Conservation (phyloP, 345 rosid species). For the Microthlaspi erraticum region DNA sequence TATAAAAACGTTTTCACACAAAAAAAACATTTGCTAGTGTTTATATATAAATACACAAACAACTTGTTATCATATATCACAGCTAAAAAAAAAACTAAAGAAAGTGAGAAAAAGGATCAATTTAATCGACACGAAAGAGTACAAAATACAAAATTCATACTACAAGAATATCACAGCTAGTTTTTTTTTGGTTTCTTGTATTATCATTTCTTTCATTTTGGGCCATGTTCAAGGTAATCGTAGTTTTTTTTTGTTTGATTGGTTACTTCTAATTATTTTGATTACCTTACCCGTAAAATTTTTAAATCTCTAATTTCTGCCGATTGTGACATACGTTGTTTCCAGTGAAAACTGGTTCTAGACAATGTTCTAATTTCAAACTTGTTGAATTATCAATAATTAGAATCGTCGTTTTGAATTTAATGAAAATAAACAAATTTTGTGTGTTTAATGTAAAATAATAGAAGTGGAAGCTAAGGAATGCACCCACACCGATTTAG, state of each 20-base stretch:
- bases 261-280: no score
- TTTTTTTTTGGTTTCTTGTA: slow-evolving; percentile 31
- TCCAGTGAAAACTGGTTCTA: background rate
- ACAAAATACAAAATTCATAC: background rate
- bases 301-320: background rate
- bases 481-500: slow-evolving; percentile 16
- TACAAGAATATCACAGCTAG: slow-evolving; percentile 6
- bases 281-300: background rate
- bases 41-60: background rate
- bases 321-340: background rate
- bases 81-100: background rate
- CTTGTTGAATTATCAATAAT: background rate
- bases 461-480: slow-evolving; percentile 30
- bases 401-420: background rate
- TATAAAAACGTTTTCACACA: background rate
- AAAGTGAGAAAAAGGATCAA: background rate
- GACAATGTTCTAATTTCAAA: background rate
- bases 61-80: slow-evolving; percentile 4
- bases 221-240: slow-evolving; percentile 30
- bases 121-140: background rate
- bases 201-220: slow-evolving; percentile 22
- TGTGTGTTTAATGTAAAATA: slow-evolving; percentile 10
- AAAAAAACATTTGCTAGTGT: background rate
- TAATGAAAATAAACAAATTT: background rate
- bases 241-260: background rate